Base-by-base conservation (phyloP, 805 yeast genomes). In the Saturnispora silvae region DNA sequence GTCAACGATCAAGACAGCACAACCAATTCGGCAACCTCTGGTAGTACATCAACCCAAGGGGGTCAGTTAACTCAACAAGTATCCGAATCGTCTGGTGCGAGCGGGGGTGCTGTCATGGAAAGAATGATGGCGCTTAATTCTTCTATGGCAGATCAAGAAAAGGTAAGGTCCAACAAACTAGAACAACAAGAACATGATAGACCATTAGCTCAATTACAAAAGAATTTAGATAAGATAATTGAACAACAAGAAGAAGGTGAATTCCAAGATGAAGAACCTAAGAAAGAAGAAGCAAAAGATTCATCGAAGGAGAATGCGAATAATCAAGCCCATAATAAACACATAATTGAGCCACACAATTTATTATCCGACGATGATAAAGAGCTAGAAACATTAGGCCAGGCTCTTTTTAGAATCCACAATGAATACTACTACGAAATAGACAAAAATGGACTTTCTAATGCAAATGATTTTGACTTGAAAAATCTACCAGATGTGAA, bases 171-270 rank as follows among this genome's bases (percentile, higher is more conserved):
- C 19, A 80, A 75, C 16, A 72, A 82, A 0, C 61, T 85, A 3
- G 94, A 83, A 48, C 81, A 75, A 34, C 94, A 85, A 51, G 81
- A 79, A 50, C 74, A 73, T 28, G 87, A 83, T 37, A 66, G 95
- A 45, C 95, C 95, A 1, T 61, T 85, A 43, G 95, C 95, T 0
- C 80, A 79, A 45, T 60, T 85, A 35, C 95, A 86, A 52, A 74
- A 77, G 48, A 75, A 77, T 46, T 63, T 85, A 42, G 85, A 80
- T 43, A 65, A 63, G 43, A 63, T 70, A 4, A 47, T 60, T 8
- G 62, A 58, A 34, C 56, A 54, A 24, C 61, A 54, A 29, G 60
- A 54, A 37, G 49, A 45, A 2, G 55, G 50, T 20, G 47, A 37
- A 35, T 3, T 37, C 30, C 7, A 31, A 32, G n/a, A n/a, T n/a